Evolutionary conservation across 768 basidiomycete species (phyloP), one percentile per base, ranked within the genome.

Genomic region (Sarcomyxa edulis): DNA sequence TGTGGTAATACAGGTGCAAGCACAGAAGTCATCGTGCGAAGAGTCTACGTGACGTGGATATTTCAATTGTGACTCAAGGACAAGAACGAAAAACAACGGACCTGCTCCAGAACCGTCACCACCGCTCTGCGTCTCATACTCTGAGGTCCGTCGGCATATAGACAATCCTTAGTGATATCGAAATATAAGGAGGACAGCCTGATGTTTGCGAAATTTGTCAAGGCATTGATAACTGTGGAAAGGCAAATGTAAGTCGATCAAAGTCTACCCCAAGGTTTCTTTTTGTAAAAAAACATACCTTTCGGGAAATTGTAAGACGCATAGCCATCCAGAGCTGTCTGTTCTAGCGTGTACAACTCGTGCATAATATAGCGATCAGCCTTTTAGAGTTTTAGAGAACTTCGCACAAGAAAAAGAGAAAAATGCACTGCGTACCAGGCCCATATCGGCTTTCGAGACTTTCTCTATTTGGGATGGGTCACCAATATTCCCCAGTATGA

Each of bases 101-200:
- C 91, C 54, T 82, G 71, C 42, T 79, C 71, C 9, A 96, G 65
- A 2, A 87, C 84, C 4, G 82, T 77, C 6, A 92, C 56, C 10
- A 87, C 71, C 1, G 74, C 74, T 34, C 76, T 68, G 10, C 95
- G 78, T 28, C 77, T 68, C 2, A 57, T 48, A 42, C 74, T 73
- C 15, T 67, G 49, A 2, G 60, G 39, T 7, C 62, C 53, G 49
- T 87, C 72, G 23, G 89, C 87, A 52, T 99, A 97, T 7, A 99
- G 62, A 31, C 74, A 72, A 57, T 98, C 95, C 57, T 96, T 96
- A 23, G 80, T 87, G 34, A 88, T 80, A 51, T 94, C 92, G 46
- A 97, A 89, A 60, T 97, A 98, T 22, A 95, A 63, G 0, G 91
- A 83, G 1, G 95, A 97, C 15, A 97, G 69, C 0, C 85, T 88